These are phyloP conservation scores for Ascochyta koolunga DNA, from an alignment of 2,329 filamentous ascomycete species.

Conservation along the genomic window DNA sequence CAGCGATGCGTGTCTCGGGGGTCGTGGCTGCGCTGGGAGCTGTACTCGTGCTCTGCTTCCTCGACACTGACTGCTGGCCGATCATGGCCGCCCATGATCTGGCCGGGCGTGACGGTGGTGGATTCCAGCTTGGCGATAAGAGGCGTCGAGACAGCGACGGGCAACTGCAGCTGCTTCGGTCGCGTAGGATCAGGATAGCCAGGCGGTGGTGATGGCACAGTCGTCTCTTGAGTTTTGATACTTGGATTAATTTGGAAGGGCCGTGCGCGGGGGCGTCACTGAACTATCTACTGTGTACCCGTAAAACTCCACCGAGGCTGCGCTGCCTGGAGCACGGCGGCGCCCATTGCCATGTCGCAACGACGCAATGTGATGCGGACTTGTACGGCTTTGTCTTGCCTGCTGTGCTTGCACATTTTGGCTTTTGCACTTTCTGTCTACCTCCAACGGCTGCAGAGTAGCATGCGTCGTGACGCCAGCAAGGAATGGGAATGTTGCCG, in stretches of 20 bases:
- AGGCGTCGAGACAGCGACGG: background rate
- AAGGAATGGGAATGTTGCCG: slow-evolving; percentile 10
- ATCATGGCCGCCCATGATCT: slow-evolving; percentile 51
- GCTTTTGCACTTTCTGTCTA: background rate
- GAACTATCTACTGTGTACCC: slow-evolving; percentile 1
- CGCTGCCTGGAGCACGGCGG: background rate
- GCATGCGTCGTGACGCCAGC: background rate
- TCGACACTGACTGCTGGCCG: slow-evolving; percentile 42
- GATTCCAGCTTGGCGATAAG: slow-evolving; percentile 46
- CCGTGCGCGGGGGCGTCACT: slow-evolving; percentile 1
- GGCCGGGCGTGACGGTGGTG: slow-evolving; percentile 42
- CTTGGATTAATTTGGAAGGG: slow-evolving; percentile 8
- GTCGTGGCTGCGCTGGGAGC: slow-evolving; percentile 19
- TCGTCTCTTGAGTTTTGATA: slow-evolving; percentile 14
- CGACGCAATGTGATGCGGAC: background rate
- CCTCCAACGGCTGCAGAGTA: background rate
- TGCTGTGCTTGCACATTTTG: background rate
- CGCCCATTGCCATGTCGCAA: slow-evolving; percentile 1
- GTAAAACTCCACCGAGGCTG: slow-evolving; percentile 2
- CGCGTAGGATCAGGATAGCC: background rate
- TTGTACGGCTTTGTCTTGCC: background rate
- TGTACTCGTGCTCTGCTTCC: slow-evolving; percentile 51
- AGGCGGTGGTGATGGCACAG: slow-evolving; percentile 20
- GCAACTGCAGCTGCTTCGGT: slow-evolving; percentile 7
- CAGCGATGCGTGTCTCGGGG: slow-evolving; percentile 24